phyloP scores from a whole-genome alignment of 1,284 basidiomycete genomes.

The Trichosporon sp. region DNA sequence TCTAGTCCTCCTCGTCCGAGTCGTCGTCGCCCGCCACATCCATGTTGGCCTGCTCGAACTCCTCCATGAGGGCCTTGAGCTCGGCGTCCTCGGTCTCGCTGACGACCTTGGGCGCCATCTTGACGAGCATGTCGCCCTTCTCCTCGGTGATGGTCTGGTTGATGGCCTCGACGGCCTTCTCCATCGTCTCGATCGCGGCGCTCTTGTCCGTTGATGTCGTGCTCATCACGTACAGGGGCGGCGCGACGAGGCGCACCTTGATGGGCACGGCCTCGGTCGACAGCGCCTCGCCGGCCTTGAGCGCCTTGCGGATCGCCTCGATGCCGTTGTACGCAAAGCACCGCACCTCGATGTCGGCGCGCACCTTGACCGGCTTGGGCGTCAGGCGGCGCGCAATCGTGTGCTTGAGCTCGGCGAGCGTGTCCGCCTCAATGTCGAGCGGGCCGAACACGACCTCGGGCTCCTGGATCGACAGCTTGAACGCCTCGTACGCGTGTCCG shows the following conservation, averaged over 20 bases:
- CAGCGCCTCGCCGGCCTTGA: constrained; percentile 78
- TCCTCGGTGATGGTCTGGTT: constrained; percentile 75
- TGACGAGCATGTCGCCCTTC: constrained; percentile 82
- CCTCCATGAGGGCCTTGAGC: constrained; percentile 88
- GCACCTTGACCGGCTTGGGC: constrained; percentile 97
- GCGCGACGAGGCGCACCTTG: constrained; percentile 94
- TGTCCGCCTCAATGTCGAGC: constrained; percentile 57
- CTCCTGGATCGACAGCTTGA: constrained; percentile 87
- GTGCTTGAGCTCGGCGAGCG: constrained; percentile 65
- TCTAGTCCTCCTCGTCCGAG: constrained; percentile 46
- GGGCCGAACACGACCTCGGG: constrained; percentile 76
- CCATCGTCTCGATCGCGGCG: constrained; percentile 86
- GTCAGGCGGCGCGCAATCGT: constrained; percentile 94
- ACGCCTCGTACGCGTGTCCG: constrained; percentile 95
- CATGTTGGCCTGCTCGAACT: constrained; percentile 83
- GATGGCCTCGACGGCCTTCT: constrained; percentile 88
- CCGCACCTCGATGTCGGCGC: constrained; percentile 95
- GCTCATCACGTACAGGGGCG: constrained; percentile 90
- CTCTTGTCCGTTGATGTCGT: constrained; percentile 97
- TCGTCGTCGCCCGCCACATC: constrained; percentile 88
- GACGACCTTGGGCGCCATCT: constrained; percentile 98
- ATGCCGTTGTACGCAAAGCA: constrained; percentile 98
- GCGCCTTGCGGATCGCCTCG: constrained; percentile 90
- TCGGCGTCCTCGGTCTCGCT: constrained; percentile 96
- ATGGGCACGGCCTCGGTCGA: constrained; percentile 90